Conservation (phyloP, 495 filamentous ascomycete species). For the Penicillium turbatum region DNA sequence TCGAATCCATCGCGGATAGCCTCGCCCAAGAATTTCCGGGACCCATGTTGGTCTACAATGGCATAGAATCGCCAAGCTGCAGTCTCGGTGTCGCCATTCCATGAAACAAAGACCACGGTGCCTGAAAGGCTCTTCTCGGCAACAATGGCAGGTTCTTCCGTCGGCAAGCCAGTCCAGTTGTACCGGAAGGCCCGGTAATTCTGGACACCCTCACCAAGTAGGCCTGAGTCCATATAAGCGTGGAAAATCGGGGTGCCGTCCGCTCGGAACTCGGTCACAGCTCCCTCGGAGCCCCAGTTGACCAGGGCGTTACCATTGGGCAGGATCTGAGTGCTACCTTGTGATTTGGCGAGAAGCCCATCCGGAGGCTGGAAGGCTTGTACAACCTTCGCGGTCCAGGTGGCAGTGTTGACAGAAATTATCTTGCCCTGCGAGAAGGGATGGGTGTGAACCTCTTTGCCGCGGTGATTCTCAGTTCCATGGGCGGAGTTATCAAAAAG, state of each 20-base stretch:
- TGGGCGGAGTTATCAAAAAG: slow-evolving; percentile 51
- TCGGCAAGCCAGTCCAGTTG: slow-evolving; percentile 35
- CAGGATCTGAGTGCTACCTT: slow-evolving; percentile 54
- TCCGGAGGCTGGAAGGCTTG: slow-evolving; percentile 46
- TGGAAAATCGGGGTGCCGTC: slow-evolving; percentile 49
- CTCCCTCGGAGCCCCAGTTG: slow-evolving; percentile 53
- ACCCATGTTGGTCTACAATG: slow-evolving; percentile 30
- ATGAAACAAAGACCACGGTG: slow-evolving; percentile 37
- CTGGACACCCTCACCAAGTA: slow-evolving; percentile 30
- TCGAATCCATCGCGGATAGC: slow-evolving; percentile 34
- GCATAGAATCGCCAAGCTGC: slow-evolving; percentile 37
- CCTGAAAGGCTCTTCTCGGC: slow-evolving; percentile 25
- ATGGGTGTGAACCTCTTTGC: slow-evolving; percentile 38
- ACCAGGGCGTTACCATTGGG: slow-evolving; percentile 51
- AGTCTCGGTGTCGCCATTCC: slow-evolving; percentile 44
- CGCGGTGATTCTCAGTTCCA: slow-evolving; percentile 39
- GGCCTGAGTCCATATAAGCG: slow-evolving; percentile 31
- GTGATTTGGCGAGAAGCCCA: slow-evolving; percentile 49
- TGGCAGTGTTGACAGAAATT: slow-evolving; percentile 46
- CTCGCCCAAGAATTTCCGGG: slow-evolving; percentile 35
- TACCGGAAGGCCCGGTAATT: slow-evolving; percentile 36
- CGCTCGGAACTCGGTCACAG: slow-evolving; percentile 49
- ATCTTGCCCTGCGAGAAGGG: slow-evolving; percentile 53
- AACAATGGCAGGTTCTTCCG: slow-evolving; percentile 33
- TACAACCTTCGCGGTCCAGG: slow-evolving; percentile 42